A percentile compares a stretch with the other conserved stretches of the same genome.
phyloP scores from a whole-genome alignment of 2,329 filamentous ascomycete species.

The Xylariomycetidae sp. region DNA sequence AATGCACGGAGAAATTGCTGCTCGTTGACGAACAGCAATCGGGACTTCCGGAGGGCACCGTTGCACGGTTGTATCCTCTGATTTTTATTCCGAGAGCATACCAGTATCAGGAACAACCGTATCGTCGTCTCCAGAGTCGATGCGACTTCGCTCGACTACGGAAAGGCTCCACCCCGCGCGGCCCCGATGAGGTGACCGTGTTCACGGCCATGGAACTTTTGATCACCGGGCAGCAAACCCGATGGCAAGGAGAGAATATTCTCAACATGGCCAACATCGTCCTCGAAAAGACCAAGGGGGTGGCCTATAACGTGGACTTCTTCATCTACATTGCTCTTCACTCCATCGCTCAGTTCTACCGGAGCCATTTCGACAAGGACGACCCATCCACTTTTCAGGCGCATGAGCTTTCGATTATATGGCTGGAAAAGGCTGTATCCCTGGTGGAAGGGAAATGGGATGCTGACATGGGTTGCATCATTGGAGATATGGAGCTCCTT shows the following conservation, averaged over 20 bases:
- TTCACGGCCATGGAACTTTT: constrained; percentile 22
- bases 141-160: constrained; percentile 19
- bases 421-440: constrained; percentile 19
- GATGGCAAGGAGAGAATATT: constrained; percentile 17
- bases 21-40: constrained; percentile 19
- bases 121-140: constrained; percentile 22
- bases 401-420: constrained; percentile 18
- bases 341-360: constrained; percentile 20
- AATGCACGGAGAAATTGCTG: constrained; percentile 23
- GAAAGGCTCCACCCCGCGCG: constrained; percentile 17
- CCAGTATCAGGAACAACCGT: constrained; percentile 18
- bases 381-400: constrained; percentile 11
- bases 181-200: constrained; percentile 19
- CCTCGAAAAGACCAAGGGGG: constrained; percentile 20
- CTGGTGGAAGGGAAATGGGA: constrained; percentile 24
- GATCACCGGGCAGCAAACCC: constrained; percentile 18
- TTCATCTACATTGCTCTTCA: constrained; percentile 22
- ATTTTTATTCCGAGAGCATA: constrained; percentile 24
- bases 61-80: constrained; percentile 22
- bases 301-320: constrained; percentile 23
- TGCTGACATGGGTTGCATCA: constrained; percentile 23
- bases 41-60: constrained; percentile 20
- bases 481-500: constrained; percentile 22
- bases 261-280: constrained; percentile 20
- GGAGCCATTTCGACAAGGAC: constrained; percentile 14